Evolutionary conservation across 495 filamentous ascomycete genomes (phyloP).

Genomic region (Talaromyces liani): DNA sequence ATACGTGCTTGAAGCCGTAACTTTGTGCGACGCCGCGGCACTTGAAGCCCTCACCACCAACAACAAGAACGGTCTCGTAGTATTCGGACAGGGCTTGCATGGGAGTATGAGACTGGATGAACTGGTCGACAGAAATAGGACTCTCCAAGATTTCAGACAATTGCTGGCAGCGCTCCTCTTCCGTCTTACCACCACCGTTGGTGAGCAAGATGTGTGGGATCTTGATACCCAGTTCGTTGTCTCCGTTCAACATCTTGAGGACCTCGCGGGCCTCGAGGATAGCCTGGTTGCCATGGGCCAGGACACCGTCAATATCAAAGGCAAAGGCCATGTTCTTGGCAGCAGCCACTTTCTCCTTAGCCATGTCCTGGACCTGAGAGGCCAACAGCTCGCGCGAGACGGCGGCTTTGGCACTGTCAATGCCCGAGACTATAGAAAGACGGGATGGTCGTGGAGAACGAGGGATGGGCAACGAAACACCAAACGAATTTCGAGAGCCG

Average conservation of each 20-base stretch:
- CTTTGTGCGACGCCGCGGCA: constrained; percentile 76
- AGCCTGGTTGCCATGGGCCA: constrained; percentile 69
- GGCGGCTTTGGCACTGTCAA: constrained; percentile 36
- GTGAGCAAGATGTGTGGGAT: constrained; percentile 90
- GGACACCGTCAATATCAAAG: constrained; percentile 88
- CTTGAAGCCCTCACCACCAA: constrained; percentile 84
- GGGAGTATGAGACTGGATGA: constrained; percentile 91
- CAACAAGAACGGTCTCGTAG: constrained; percentile 77
- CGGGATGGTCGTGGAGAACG: constrained; percentile 62
- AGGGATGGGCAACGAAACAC: constrained; percentile 68
- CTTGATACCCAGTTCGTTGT: constrained; percentile 79
- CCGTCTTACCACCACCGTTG: constrained; percentile 88
- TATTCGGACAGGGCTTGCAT: constrained; percentile 82
- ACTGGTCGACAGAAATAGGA: constrained; percentile 72
- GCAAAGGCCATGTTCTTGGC: constrained; percentile 75
- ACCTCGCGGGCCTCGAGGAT: constrained; percentile 78
- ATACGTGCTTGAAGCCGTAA: constrained; percentile 83
- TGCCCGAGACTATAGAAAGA: constrained; percentile 41
- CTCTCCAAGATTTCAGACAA: constrained; percentile 67
- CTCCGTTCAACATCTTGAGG: constrained; percentile 78
- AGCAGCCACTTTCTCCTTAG: constrained; percentile 55
- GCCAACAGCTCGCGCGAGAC: constrained; percentile 61
- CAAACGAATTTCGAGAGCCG: constrained; percentile 73
- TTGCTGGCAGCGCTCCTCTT: constrained; percentile 74
- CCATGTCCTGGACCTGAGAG: constrained; percentile 65